Conservation (phyloP, 176 grass and related monocot species). For the Melocanna baccifera region DNA sequence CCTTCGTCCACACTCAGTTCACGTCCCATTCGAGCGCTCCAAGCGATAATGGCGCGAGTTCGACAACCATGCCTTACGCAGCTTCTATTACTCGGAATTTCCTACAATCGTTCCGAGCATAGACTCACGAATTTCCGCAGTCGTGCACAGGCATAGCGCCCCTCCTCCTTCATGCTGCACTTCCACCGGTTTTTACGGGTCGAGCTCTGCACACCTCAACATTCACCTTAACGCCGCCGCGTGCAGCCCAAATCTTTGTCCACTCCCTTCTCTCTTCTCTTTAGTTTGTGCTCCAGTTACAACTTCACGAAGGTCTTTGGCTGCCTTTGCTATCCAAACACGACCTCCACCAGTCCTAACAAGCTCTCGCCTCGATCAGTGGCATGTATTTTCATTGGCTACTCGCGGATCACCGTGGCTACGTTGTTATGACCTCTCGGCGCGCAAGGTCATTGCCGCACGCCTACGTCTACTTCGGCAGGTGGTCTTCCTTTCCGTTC, state of each 20-base stretch:
- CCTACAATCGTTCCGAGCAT: too few species aligned
- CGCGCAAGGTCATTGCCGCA: neutral
- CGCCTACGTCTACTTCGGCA: too few species aligned
- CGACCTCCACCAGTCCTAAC: neutral
- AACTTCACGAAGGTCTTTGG: neutral
- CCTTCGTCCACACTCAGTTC: neutral
- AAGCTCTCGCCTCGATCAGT: neutral
- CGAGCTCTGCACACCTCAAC: neutral
- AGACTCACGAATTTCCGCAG: too few species aligned
- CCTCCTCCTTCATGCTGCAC: neutral
- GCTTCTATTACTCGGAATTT: too few species aligned
- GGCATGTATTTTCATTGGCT: neutral
- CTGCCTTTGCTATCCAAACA: neutral
- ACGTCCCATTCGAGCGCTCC: neutral
- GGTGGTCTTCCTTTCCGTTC: too few species aligned
- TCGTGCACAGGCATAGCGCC: too few species aligned
- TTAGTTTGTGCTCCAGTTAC: accelerated
- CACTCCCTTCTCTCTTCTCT: neutral
- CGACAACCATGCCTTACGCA: neutral
- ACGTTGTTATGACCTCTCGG: neutral
- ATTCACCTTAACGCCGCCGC: neutral
- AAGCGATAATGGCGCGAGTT: neutral
- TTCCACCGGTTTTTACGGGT: neutral
- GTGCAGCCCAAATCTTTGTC: neutral
- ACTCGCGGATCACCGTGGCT: neutral